Conservation (phyloP, 192 early-diverging fungal species). For the Backusella macrospora region DNA sequence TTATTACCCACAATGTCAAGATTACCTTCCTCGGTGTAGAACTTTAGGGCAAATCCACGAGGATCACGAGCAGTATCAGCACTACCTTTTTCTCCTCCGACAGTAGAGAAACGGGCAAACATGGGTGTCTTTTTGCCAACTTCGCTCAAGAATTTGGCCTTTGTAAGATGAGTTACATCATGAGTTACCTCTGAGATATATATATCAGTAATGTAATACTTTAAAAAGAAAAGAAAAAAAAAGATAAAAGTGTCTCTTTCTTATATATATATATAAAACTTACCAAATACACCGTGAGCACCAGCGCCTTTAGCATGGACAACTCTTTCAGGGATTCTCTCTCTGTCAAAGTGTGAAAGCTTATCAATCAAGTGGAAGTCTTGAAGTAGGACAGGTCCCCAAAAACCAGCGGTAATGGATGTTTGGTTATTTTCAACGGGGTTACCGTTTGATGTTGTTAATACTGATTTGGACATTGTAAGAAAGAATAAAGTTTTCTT, state of each 20-base stretch:
- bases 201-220: no score
- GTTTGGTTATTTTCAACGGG: slow-evolving; percentile 80
- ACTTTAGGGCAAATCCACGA: slow-evolving; percentile 82
- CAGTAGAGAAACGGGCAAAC: slow-evolving; percentile 81
- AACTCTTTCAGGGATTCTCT: slow-evolving; percentile 85
- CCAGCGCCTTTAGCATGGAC: slow-evolving; percentile 87
- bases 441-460: slow-evolving; percentile 57
- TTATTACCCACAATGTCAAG: slow-evolving; percentile 88
- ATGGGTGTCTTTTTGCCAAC: slow-evolving; percentile 80
- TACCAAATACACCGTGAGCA: slow-evolving; percentile 78
- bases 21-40: slow-evolving; percentile 86
- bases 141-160: slow-evolving; percentile 70
- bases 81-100: slow-evolving; percentile 72
- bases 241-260: no score
- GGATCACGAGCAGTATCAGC: slow-evolving; percentile 80
- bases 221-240: no score
- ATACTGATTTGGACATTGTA: slow-evolving; percentile 34
- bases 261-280: no score
- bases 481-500: slow-evolving; percentile 1
- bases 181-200: slow-evolving; percentile 60
- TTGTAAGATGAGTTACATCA: slow-evolving; percentile 69
- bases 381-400: slow-evolving; percentile 68
- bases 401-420: slow-evolving; percentile 66
- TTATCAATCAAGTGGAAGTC: slow-evolving; percentile 82
- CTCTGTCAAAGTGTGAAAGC: slow-evolving; percentile 82